phyloP scores from a whole-genome alignment of 202 grass and related monocot genomes.

The Setaria italica region DNA sequence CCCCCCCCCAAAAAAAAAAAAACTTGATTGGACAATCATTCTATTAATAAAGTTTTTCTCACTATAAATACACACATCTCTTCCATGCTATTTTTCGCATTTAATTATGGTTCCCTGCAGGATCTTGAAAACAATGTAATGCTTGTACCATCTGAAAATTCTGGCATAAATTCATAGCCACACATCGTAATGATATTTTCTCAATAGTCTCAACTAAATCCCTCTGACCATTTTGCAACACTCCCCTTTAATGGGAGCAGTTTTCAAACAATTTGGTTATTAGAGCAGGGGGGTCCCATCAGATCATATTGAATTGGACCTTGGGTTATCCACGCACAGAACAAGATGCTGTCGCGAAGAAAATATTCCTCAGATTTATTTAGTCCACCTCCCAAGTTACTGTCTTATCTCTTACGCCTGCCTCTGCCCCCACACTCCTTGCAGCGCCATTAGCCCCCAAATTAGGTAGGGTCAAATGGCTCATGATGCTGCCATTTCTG shows the following conservation, averaged over 20 bases:
- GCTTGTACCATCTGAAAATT: not conserved
- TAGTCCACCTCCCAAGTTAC: slow-evolving; percentile 3
- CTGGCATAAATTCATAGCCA: not conserved
- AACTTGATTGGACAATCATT: not conserved
- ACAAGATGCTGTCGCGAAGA: slow-evolving; percentile 2
- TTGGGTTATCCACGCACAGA: not conserved
- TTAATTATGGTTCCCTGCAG: not conserved
- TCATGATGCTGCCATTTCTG: slow-evolving; percentile 33
- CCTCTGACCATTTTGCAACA: not conserved
- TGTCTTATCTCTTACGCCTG: slow-evolving; percentile 11
- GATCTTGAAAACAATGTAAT: not conserved
- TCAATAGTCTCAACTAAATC: not conserved
- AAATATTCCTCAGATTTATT: not conserved
- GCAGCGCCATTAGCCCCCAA: slow-evolving; percentile 37
- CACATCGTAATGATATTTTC: not conserved
- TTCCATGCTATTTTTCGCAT: not conserved
- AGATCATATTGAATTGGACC: slow-evolving; percentile 18
- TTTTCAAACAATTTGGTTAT: not conserved
- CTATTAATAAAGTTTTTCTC: not conserved
- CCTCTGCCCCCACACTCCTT: slow-evolving; percentile 16
- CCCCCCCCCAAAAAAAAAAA: no score
- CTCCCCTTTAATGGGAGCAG: not conserved
- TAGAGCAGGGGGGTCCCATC: not conserved
- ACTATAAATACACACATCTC: not conserved
- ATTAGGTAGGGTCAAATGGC: slow-evolving; percentile 42